Conservation (phyloP, 257 asterid genomes). For the Galeopsis tetrahit region DNA sequence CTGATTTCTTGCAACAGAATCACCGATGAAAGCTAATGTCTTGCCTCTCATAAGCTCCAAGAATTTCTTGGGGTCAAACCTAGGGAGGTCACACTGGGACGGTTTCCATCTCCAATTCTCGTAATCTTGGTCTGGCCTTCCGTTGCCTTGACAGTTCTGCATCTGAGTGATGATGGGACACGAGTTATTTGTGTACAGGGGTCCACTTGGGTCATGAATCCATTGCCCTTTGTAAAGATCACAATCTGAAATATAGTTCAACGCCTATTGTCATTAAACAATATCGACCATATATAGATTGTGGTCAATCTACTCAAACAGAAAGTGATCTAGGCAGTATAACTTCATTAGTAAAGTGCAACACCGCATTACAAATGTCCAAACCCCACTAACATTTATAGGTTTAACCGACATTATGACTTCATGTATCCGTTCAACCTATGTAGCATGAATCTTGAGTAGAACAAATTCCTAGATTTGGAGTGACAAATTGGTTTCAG, state of each 20-base stretch:
- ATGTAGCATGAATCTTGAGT: slow-evolving; percentile 14
- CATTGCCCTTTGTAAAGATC: slow-evolving; percentile 84
- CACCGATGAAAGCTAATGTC: slow-evolving; percentile 93
- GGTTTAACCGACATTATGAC: not conserved
- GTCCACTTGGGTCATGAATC: slow-evolving; percentile 71
- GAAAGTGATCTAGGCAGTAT: not conserved
- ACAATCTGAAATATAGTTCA: slow-evolving; percentile 61
- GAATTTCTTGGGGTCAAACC: slow-evolving; percentile 72
- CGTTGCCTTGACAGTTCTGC: slow-evolving; percentile 98
- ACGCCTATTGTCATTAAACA: slow-evolving; percentile 16
- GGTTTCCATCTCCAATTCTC: slow-evolving; percentile 99
- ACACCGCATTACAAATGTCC: not conserved
- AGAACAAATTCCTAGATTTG: not conserved
- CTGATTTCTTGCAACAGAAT: slow-evolving; percentile 97
- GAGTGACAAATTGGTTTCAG: slow-evolving; percentile 1
- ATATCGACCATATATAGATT: slow-evolving; percentile 6
- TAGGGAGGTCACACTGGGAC: slow-evolving; percentile 72
- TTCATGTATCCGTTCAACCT: slow-evolving; percentile 5
- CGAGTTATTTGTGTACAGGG: slow-evolving; percentile 79
- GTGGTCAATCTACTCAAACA: slow-evolving; percentile 18
- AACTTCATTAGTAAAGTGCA: slow-evolving; percentile 18
- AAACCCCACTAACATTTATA: slow-evolving; percentile 10
- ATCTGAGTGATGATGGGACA: slow-evolving; percentile 85
- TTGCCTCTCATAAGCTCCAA: slow-evolving; percentile 91
- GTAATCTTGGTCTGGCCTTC: slow-evolving; percentile 91